Evolutionary conservation across 1,284 basidiomycete species (phyloP).

Genomic region (Boletellus sp.): DNA sequence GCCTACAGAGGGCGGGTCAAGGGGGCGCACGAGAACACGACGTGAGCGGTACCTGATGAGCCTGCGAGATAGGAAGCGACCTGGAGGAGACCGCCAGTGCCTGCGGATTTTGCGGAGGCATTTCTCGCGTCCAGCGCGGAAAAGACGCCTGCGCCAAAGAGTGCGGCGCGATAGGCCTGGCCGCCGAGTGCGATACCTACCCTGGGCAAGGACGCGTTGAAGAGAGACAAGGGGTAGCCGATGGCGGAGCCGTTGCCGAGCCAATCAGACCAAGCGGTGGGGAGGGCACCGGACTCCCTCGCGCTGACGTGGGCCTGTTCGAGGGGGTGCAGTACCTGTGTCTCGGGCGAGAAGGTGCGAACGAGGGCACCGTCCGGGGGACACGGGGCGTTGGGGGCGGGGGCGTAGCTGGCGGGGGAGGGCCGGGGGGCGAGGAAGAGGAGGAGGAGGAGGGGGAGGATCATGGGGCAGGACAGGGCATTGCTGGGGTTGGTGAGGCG

Average conservation of each 20-base stretch:
- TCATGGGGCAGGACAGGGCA: conserved; percentile 9
- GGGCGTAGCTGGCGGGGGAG: conserved; percentile 39
- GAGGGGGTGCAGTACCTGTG: conserved; percentile 47
- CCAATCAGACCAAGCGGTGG: conserved; percentile 57
- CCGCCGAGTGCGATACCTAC: conserved; percentile 60
- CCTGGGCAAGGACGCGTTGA: conserved; percentile 43
- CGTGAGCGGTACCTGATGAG: conserved; percentile 48
- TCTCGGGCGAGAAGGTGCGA: conserved; percentile 48
- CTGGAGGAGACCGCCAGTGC: conserved; percentile 66
- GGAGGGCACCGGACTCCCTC: conserved; percentile 41
- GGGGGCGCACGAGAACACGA: not conserved
- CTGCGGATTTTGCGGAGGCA: conserved; percentile 45
- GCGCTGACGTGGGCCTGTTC: conserved; percentile 47
- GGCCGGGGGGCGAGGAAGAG: conserved; percentile 5
- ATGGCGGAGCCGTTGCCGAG: conserved; percentile 49
- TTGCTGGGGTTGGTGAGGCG: too few species aligned
- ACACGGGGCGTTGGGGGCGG: conserved; percentile 45
- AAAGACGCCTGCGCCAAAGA: conserved; percentile 57
- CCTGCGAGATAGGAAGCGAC: conserved; percentile 59
- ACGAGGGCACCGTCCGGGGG: conserved; percentile 47
- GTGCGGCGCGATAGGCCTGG: conserved; percentile 56
- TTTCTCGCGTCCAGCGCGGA: conserved; percentile 61
- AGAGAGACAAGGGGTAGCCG: conserved; percentile 47
- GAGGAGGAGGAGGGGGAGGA: not conserved
- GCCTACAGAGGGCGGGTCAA: conserved; percentile 35